Conservation (phyloP, 2,329 filamentous ascomycete genomes). For the Cladosporium austrohemisphaericum region DNA sequence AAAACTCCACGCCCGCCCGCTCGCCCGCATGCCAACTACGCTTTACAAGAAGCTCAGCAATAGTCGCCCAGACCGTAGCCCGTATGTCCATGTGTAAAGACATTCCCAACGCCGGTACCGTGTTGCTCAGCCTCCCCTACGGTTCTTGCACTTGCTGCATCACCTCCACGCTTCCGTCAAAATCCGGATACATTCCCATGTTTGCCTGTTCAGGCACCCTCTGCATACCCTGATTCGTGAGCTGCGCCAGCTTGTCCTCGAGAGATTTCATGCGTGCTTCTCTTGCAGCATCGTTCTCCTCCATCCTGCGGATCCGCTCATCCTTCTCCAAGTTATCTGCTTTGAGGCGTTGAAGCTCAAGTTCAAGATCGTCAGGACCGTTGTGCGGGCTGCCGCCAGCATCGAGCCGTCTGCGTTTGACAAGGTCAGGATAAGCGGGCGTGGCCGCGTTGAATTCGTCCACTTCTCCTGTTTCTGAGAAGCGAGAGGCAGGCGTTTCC, state of each 20-base stretch:
- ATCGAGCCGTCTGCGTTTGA: conserved; percentile 17
- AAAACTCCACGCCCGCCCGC: too few relatives aligned
- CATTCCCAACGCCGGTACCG: conserved; percentile 2
- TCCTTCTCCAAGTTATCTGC: conserved; percentile 42
- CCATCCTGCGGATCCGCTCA: conserved; percentile 26
- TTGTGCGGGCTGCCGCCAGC: conserved; percentile 1
- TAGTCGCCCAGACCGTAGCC: neutral
- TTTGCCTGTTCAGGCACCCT: conserved; percentile 9
- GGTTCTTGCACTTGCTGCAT: conserved; percentile 1
- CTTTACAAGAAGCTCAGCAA: conserved; percentile 1
- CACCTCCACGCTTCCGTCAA: conserved; percentile 4
- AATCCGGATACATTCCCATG: conserved; percentile 8
- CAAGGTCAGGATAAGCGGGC: conserved; percentile 11
- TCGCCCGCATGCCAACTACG: neutral
- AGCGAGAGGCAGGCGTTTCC: conserved; percentile 7
- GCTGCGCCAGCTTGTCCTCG: conserved; percentile 5
- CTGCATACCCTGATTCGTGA: conserved; percentile 6
- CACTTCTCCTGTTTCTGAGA: conserved; percentile 5
- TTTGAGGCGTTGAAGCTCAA: conserved; percentile 40
- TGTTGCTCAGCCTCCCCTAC: neutral
- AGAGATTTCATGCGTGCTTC: conserved; percentile 12
- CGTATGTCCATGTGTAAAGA: conserved; percentile 7
- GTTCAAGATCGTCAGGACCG: conserved; percentile 33
- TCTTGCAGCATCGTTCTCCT: conserved; percentile 16
- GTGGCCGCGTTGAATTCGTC: conserved; percentile 11